Conservation (phyloP, 192 early-diverging fungal species). For the Cladochytrium replicatum region DNA sequence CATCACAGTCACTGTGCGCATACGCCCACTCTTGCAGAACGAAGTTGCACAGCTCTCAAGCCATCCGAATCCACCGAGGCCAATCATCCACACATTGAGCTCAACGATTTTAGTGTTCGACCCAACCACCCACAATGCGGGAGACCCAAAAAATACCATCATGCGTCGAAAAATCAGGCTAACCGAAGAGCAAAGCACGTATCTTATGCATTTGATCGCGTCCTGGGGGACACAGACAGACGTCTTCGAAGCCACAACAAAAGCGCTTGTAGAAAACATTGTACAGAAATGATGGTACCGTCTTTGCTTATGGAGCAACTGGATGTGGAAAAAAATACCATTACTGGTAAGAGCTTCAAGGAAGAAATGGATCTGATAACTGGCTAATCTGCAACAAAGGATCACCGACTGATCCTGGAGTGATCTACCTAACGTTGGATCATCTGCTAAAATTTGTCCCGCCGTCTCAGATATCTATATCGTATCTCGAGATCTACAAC, state of each 20-base stretch:
- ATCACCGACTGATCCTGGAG: slow-evolving; percentile 49
- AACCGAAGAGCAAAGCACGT: too few species aligned
- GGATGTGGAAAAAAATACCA: slow-evolving; percentile 80
- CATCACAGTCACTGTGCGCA: too few species aligned
- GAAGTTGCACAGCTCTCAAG: too few species aligned
- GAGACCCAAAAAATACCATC: too few species aligned
- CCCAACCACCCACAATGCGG: too few species aligned
- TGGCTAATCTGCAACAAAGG: too few species aligned
- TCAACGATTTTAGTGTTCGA: too few species aligned
- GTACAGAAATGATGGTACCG: slow-evolving; percentile 73
- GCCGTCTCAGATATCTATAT: slow-evolving; percentile 29
- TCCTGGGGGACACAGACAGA: slow-evolving; percentile 66
- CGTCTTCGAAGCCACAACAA: slow-evolving; percentile 59
- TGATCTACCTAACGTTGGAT: slow-evolving; percentile 48
- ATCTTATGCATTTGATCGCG: slow-evolving; percentile 70
- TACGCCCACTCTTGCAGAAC: too few species aligned
- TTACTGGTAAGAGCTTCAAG: slow-evolving; percentile 21
- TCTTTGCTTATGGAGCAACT: slow-evolving; percentile 70
- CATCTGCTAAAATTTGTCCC: slow-evolving; percentile 29
- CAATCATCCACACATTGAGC: too few species aligned
- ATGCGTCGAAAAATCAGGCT: too few species aligned
- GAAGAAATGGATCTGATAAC: too few species aligned
- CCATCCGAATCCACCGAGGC: too few species aligned
- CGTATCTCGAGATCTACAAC: slow-evolving; percentile 54
- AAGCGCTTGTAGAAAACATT: slow-evolving; percentile 60